Conservation (phyloP, 768 basidiomycete species). For the Porphyrellus cyaneotinctus region DNA sequence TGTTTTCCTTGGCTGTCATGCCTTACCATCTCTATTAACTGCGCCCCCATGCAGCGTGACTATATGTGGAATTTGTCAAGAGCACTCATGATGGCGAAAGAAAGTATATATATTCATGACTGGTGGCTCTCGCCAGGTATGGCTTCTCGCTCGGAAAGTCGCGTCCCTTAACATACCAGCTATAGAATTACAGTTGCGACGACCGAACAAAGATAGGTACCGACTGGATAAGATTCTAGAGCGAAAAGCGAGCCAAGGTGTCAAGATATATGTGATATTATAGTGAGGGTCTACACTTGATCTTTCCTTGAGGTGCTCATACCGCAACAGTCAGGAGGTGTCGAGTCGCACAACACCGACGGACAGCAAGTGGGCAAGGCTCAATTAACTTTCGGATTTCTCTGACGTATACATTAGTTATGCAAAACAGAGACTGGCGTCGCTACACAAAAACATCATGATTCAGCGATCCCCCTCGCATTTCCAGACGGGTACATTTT, state of each 20-base stretch:
- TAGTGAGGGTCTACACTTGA: conserved; percentile 53
- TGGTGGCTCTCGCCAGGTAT: conserved; percentile 95
- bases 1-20: conserved; percentile 22
- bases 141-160: not conserved
- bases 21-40: not conserved
- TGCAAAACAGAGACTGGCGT: conserved; percentile 75
- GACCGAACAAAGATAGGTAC: conserved; percentile 81
- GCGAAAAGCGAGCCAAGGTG: conserved; percentile 90
- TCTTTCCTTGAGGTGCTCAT: not conserved
- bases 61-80: conserved; percentile 97
- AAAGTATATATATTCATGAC: conserved; percentile 91
- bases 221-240: conserved; percentile 83
- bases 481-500: conserved; percentile 95
- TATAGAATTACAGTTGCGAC: conserved; percentile 77
- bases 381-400: not conserved
- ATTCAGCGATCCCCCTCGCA: conserved; percentile 97
- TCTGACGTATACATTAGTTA: conserved; percentile 48
- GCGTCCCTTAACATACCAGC: not conserved
- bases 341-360: conserved; percentile 92
- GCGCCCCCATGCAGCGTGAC: conserved; percentile 69
- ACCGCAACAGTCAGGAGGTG: conserved; percentile 74
- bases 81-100: conserved; percentile 84
- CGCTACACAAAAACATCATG: conserved; percentile 88
- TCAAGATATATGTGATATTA: conserved; percentile 92
- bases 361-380: conserved; percentile 71